phyloP scores from a whole-genome alignment of 2,329 filamentous ascomycete species.

The Fusarium fracticaudum region DNA sequence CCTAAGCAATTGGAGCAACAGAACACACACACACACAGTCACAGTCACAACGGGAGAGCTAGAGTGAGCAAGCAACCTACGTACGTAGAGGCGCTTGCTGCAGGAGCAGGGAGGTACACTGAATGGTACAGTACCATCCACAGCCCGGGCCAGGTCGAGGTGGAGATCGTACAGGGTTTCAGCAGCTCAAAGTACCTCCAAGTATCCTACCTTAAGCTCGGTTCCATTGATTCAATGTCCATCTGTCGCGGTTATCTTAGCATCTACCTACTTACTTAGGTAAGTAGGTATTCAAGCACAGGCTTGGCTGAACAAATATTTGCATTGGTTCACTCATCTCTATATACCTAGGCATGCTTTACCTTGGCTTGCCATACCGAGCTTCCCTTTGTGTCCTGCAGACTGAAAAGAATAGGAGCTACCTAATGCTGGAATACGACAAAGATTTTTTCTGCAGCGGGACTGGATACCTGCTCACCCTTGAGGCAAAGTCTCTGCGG shows the following conservation, averaged over 20 bases:
- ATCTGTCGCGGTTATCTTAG: conserved; percentile 7
- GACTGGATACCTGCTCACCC: neutral
- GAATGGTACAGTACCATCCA: conserved; percentile 5
- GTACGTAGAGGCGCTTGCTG: neutral
- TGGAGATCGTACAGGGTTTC: conserved; percentile 3
- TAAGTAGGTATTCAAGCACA: neutral
- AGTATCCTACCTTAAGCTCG: conserved; percentile 1
- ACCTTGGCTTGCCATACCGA: neutral
- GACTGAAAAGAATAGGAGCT: neutral
- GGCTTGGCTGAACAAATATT: neutral
- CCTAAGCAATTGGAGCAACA: conserved; percentile 12
- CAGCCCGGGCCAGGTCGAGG: conserved; percentile 20
- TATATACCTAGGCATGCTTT: neutral
- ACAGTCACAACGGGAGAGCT: neutral
- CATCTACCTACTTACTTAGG: neutral
- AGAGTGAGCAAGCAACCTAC: neutral
- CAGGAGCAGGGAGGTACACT: conserved; percentile 17
- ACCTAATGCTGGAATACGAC: neutral
- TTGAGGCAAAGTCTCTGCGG: neutral
- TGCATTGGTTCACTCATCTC: neutral
- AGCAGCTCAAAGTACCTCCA: conserved; percentile 9
- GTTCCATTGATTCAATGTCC: neutral
- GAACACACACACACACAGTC: neutral
- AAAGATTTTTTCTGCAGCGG: neutral
- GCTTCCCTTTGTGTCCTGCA: neutral